Conservation (phyloP, 1,284 basidiomycete genomes). For the Puccinia coronata region DNA sequence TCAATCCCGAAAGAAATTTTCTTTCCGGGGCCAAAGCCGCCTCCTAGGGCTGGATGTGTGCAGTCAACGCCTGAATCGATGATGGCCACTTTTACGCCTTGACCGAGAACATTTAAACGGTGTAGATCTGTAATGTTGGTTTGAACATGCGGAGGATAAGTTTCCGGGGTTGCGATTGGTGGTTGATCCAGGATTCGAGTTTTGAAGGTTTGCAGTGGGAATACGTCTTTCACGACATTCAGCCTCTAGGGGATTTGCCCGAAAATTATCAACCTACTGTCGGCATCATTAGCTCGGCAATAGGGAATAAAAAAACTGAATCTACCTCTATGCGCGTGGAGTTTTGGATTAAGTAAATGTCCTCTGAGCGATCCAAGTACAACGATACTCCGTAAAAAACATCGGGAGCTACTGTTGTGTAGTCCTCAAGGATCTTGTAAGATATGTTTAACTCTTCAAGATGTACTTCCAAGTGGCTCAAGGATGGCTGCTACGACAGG, state of each 20-base stretch:
- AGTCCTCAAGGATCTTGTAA: slow-evolving; percentile 37
- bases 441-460: slow-evolving; percentile 23
- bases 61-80: slow-evolving; percentile 64
- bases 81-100: slow-evolving; percentile 41
- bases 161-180: not conserved
- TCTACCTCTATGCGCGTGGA: slow-evolving; percentile 38
- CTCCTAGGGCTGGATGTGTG: slow-evolving; percentile 68
- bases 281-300: not conserved
- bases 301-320: not conserved
- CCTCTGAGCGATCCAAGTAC: slow-evolving; percentile 21
- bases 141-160: slow-evolving; percentile 61
- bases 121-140: slow-evolving; percentile 63
- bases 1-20: slow-evolving; percentile 68
- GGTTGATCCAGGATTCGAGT: not conserved
- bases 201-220: slow-evolving; percentile 19
- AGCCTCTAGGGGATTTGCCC: slow-evolving; percentile 1
- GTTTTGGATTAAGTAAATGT: slow-evolving; percentile 9
- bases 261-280: not conserved
- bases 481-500: slow-evolving; percentile 22
- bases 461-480: slow-evolving; percentile 30
- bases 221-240: slow-evolving; percentile 16
- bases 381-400: slow-evolving; percentile 47
- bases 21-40: slow-evolving; percentile 66
- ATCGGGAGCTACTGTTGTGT: slow-evolving; percentile 37
- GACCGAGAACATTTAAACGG: slow-evolving; percentile 32